Base-by-base conservation (phyloP, 495 filamentous ascomycete genomes). In the Xylaria bambusicola region DNA sequence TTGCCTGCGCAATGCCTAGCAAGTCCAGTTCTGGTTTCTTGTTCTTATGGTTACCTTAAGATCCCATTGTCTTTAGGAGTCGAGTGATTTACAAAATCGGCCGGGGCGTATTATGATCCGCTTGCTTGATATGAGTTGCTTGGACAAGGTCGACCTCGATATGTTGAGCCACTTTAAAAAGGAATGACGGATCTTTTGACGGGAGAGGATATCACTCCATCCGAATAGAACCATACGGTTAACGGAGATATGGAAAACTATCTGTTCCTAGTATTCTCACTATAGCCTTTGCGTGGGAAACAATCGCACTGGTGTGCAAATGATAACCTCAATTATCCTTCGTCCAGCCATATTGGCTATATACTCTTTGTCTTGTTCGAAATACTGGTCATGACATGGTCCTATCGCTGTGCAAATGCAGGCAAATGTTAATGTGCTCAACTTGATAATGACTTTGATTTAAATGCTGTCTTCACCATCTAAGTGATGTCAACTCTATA, bases 1-100 rank as follows among this genome's bases (percentile, higher is more conserved):
- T 52, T 52, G 36, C 48, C 35, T 54, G 50, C 48, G 38, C 40
- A 55, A 61, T 50, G 31, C 45, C 51, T 49, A 38, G 58, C 20
- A 61, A 38, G 35, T 42, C 42, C 33, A 29, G 42, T 40, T 47
- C 56, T 48, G 44, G 42, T 33, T 55, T 49, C 49, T 60, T 53
- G 40, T 38, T 46, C 47, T 13, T 53, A 36, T 7, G 33, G 27
- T 47, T 27, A 42, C 49, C 24, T 36, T 49, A 46, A 52, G 49
- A 60, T 60, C 36, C 18, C 41, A 38, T 29, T 60, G 40, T 50
- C 57, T 48, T 35, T 36, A 18, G 33, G 57, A 48, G 40, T 53
- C 49, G 20, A 24, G 57, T 24, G 26, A 29, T 27, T 44, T 33
- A 42, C 18, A 45, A 46, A 36, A 52, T 58, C 23, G 46, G 35